Evolutionary conservation across 75 land plant species (phyloP).

Genomic region (Pseudotsuga menziesii): DNA sequence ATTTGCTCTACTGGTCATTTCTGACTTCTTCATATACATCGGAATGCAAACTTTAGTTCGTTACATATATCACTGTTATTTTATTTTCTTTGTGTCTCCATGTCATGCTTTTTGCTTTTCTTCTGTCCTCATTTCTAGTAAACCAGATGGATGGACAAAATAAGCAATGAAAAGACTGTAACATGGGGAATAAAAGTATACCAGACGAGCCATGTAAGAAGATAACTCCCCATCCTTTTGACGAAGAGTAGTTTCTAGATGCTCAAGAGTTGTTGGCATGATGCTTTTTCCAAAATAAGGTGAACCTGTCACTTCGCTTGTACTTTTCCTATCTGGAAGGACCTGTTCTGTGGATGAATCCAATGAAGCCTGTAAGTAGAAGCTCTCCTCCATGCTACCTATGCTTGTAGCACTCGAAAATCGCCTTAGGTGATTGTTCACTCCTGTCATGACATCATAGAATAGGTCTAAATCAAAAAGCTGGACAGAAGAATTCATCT

Average conservation of each 20-base stretch:
- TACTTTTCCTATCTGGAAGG: slow-evolving; percentile 36
- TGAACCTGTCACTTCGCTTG: slow-evolving; percentile 43
- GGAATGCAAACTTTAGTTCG: not conserved
- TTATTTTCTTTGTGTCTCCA: not conserved
- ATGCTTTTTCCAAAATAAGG: slow-evolving; percentile 63
- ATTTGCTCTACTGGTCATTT: not conserved
- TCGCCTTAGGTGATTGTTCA: slow-evolving; percentile 31
- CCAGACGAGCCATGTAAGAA: slow-evolving; percentile 92
- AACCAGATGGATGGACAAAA: not conserved
- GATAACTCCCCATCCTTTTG: slow-evolving; percentile 97
- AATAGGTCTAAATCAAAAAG: not conserved
- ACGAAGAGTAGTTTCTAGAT: slow-evolving; percentile 57
- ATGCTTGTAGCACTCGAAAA: slow-evolving; percentile 69
- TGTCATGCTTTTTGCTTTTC: not conserved
- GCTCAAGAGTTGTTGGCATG: slow-evolving; percentile 66
- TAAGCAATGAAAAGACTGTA: not conserved
- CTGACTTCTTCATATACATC: not conserved
- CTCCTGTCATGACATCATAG: slow-evolving; percentile 19
- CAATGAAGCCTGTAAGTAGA: slow-evolving; percentile 81
- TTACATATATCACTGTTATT: too few species aligned
- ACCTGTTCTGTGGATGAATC: slow-evolving; percentile 61
- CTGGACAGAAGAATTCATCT: not conserved
- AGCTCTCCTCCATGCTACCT: slow-evolving; percentile 86
- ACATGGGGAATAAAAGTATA: slow-evolving; percentile 16
- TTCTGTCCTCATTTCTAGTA: not conserved